phyloP scores from a whole-genome alignment of 495 filamentous ascomycete genomes.

The Pseudoneurospora amorphoporcata region DNA sequence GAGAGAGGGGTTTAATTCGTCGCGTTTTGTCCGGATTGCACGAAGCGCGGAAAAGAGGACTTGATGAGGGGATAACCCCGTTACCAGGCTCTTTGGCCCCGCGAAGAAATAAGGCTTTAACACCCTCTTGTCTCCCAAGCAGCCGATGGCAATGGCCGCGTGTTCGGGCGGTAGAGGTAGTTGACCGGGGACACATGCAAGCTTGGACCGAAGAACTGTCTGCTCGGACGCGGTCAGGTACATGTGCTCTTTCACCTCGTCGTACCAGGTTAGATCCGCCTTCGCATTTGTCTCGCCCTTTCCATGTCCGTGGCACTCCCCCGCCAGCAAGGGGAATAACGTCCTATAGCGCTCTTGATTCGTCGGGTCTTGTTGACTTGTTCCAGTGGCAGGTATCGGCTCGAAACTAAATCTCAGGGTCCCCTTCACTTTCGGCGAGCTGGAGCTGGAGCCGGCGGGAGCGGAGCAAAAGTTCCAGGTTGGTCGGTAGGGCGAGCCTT shows the following conservation, averaged over 20 bases:
- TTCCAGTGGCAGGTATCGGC: neutral
- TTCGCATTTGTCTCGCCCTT: neutral
- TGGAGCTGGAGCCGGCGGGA: neutral
- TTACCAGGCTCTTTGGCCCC: rapidly evolving
- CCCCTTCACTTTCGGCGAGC: neutral
- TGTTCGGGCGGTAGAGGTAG: neutral
- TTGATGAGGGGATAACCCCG: neutral
- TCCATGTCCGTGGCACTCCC: neutral
- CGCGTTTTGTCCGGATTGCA: too few species aligned
- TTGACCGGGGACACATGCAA: neutral
- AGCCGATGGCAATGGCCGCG: neutral
- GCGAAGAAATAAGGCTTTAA: neutral
- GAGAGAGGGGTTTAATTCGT: too few species aligned
- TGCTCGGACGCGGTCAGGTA: neutral
- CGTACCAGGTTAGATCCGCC: neutral
- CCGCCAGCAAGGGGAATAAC: neutral
- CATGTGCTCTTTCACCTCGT: neutral
- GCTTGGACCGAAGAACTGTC: too few species aligned
- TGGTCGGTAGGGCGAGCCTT: neutral
- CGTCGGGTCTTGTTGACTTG: neutral
- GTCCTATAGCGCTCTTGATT: neutral
- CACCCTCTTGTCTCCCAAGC: rapidly evolving
- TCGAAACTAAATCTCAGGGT: neutral
- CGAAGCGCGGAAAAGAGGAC: neutral
- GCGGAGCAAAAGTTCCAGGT: neutral